Conservation (phyloP, 495 filamentous ascomycete species). For the Tuber indicum region DNA sequence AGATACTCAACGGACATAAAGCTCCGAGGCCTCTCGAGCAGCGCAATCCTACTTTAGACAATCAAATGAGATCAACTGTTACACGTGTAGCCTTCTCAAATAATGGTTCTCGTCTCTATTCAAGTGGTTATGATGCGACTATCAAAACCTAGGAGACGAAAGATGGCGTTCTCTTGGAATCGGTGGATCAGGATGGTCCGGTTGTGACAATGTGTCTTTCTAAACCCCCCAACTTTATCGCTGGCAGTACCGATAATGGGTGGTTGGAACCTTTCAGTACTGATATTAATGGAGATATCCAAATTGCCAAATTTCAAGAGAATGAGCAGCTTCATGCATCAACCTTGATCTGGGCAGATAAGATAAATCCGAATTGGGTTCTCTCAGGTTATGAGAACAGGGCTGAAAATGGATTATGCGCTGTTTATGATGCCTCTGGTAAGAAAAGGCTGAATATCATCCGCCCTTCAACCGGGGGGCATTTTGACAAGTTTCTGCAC, state of each 20-base stretch:
- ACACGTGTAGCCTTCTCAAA: too few relatives aligned
- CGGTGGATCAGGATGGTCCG: conserved; percentile 49
- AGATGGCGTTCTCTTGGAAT: conserved; percentile 43
- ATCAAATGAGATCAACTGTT: conserved; percentile 29
- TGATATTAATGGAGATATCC: conserved; percentile 14
- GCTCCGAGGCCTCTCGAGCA: not conserved
- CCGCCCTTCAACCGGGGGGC: conserved; percentile 4
- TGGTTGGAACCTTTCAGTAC: conserved; percentile 47
- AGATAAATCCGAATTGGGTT: conserved; percentile 24
- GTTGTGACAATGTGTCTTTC: conserved; percentile 61
- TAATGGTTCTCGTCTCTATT: too few relatives aligned
- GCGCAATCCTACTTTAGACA: conserved; percentile 5
- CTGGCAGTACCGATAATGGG: conserved; percentile 48
- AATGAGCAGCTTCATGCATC: conserved; percentile 20
- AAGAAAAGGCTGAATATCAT: not conserved
- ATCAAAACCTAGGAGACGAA: conserved; percentile 64
- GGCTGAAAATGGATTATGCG: not conserved
- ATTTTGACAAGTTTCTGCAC: conserved; percentile 34
- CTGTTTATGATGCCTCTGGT: not conserved
- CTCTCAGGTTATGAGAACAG: conserved; percentile 30
- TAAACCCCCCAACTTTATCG: conserved; percentile 40
- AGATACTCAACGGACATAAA: conserved; percentile 33
- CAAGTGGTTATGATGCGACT: too few relatives aligned
- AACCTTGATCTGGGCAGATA: conserved; percentile 22
- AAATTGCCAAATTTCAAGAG: conserved; percentile 9